phyloP scores from a whole-genome alignment of 2,329 filamentous ascomycete species.

The Scleromitrula shiraiana region DNA sequence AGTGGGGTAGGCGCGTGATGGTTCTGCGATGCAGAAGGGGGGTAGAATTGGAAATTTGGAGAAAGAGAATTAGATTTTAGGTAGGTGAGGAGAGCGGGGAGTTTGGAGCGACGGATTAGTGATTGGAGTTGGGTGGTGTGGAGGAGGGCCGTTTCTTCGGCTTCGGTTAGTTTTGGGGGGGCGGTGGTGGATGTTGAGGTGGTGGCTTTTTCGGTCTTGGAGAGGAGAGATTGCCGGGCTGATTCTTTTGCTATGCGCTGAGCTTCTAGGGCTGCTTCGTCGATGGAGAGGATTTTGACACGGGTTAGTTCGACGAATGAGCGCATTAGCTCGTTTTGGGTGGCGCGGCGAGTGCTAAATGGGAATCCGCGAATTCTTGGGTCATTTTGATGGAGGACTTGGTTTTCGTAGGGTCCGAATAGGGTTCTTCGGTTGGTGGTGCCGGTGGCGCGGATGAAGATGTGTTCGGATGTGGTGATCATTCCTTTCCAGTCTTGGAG shows the following conservation, averaged over 20 bases:
- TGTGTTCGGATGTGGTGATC: constrained; percentile 73
- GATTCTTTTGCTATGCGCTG: constrained; percentile 40
- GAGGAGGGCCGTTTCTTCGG: constrained; percentile 72
- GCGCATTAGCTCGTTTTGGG: constrained; percentile 89
- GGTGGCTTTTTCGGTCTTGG: constrained; percentile 38
- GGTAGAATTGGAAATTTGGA: constrained; percentile 68
- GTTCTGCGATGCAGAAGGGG: constrained; percentile 57
- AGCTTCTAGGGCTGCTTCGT: constrained; percentile 51
- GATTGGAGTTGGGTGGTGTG: constrained; percentile 88
- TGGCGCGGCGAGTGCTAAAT: constrained; percentile 85
- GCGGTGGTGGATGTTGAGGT: constrained; percentile 35
- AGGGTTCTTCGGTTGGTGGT: constrained; percentile 78
- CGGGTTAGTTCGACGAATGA: constrained; percentile 90
- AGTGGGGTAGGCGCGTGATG: constrained; percentile 73
- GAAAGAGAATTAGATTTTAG: constrained; percentile 66
- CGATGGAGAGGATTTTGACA: constrained; percentile 73
- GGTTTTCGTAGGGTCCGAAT: constrained; percentile 85
- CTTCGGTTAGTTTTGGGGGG: constrained; percentile 63
- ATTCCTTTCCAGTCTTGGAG: constrained; percentile 77
- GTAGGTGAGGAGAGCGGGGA: constrained; percentile 79
- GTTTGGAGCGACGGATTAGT: constrained; percentile 80
- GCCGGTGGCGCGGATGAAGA: constrained; percentile 87
- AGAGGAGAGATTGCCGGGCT: constrained; percentile 34
- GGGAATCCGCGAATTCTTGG: constrained; percentile 78
- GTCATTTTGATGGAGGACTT: constrained; percentile 74